Percentiles rank a stretch among this genome's conserved stretches.
Conservation (phyloP, 495 filamentous ascomycete species). For the Jackrogersella multiformis region DNA sequence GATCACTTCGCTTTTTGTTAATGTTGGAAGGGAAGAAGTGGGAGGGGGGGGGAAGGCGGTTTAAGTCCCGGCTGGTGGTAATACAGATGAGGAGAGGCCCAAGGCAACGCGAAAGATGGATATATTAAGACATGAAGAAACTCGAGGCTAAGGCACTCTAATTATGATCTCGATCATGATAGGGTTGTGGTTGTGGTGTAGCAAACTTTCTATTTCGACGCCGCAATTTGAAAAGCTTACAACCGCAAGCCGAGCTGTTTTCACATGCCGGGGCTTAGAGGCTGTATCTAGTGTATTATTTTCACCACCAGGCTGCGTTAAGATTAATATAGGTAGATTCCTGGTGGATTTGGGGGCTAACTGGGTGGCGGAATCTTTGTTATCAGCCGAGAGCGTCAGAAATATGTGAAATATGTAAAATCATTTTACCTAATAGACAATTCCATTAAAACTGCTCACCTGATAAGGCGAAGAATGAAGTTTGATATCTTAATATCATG, state of each 20-base stretch:
- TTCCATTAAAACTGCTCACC: not conserved
- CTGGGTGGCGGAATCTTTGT: conserved; percentile 1
- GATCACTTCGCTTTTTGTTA: not conserved
- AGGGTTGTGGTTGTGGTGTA: conserved; percentile 27
- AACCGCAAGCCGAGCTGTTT: conserved; percentile 4
- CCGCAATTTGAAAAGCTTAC: not conserved
- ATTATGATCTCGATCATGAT: conserved; percentile 13
- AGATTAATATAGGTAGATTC: not conserved
- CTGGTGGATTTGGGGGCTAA: not conserved
- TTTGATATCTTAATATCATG: not conserved
- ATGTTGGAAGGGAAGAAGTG: conserved; percentile 1
- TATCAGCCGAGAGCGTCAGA: not conserved
- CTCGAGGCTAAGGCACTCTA: conserved; percentile 36
- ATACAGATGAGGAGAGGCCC: conserved; percentile 21
- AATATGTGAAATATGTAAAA: conserved; percentile 1
- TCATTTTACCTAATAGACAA: conserved; percentile 8
- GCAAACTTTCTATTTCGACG: conserved; percentile 26
- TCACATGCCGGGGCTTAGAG: conserved; percentile 25
- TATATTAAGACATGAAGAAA: conserved; percentile 26
- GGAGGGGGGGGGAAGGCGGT: not conserved
- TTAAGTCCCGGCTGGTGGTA: conserved; percentile 14
- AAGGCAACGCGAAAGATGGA: conserved; percentile 4
- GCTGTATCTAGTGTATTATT: conserved; percentile 7
- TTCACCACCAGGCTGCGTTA: not conserved
- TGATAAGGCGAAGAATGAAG: conserved; percentile 7